These are phyloP conservation scores for Amanita thiersii DNA, from an alignment of 768 basidiomycete genomes.

Conservation along the genomic window DNA sequence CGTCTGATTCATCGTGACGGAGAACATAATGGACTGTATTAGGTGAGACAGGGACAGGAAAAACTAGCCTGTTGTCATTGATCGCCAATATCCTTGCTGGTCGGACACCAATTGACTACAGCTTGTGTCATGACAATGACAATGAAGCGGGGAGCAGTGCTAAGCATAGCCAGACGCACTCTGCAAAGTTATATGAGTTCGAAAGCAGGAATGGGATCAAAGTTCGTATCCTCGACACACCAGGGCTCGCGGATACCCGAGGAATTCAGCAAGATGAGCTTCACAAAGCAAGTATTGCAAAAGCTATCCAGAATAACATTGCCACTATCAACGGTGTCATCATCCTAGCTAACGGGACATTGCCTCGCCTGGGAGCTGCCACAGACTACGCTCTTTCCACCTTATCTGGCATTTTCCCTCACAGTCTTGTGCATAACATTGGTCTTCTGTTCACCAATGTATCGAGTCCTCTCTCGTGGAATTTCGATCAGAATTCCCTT, in stretches of 20 bases:
- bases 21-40: constrained; percentile 1
- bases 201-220: constrained; percentile 5
- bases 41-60: constrained; percentile 15
- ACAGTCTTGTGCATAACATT: constrained; percentile 17
- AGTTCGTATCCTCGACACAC: constrained; percentile 19
- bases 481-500: constrained; percentile 14
- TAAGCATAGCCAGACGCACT: constrained; percentile 12
- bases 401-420: constrained; percentile 17
- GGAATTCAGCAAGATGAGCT: constrained; percentile 16
- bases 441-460: constrained; percentile 19
- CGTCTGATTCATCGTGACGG: no score
- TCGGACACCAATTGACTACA: constrained; percentile 5
- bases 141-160: constrained; percentile 11
- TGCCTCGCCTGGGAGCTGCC: constrained; percentile 14
- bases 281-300: constrained; percentile 18
- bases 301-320: constrained; percentile 14
- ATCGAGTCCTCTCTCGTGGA: constrained; percentile 13
- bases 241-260: constrained; percentile 20
- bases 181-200: constrained; percentile 10
- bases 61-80: constrained; percentile 12
- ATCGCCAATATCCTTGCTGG: constrained; percentile 13
- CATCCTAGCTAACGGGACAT: constrained; percentile 19
- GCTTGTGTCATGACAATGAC: constrained; percentile 1
- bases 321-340: constrained; percentile 17
- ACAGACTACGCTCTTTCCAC: constrained; percentile 19